Evolutionary conservation across 768 basidiomycete species (phyloP), one percentile per base, ranked within the genome.

Genomic region (Hygrophoropsis aurantiaca): DNA sequence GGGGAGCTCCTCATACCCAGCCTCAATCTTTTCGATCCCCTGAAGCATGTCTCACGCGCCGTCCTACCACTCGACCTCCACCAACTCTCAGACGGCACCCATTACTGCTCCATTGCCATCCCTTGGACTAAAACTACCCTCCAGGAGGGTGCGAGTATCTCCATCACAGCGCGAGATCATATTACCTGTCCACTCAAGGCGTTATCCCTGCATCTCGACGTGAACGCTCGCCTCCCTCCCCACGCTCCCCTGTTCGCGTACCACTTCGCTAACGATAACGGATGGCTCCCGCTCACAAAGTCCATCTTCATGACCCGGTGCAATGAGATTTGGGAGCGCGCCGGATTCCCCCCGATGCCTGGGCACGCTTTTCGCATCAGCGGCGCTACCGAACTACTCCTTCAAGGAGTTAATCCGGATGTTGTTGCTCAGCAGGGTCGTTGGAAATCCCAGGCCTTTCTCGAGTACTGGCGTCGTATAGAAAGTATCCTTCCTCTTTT

Each of bases 351-450:
- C 5, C 18, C 30, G 1, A 11, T 59, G 2, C 35, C 35, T 1
- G 61, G 65, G 0, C 67, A 68, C 36, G 51, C 53, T 27, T 68
- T 63, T 16, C 47, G 56, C 3, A 68, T 68, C 5, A 62, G 62
- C 0, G 60, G 56, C 1, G 55, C 67, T 1, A 60, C 65, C 0
- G 54, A 62, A 33, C 54, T 70, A 1, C 61, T 71, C 1, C 49
- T 64, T 0, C 42, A 53, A 1, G 70, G 70, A 4, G 64, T 69
- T 8, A 51, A 55, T 1, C 67, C 67, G 0, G 61, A 67, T 11
- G 44, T 71, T 0, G 66, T 71, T 0, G 54, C 60, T 0, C 42
- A 49, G 3, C 50, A 55, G 11, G 68, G 67, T 0, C 52, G 61
- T 4, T 72, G 69, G 67, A 59, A 61, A 0, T 69, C 67, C 0